Percentiles rank a stretch among this genome's conserved stretches.
Conservation (phyloP, 2,329 filamentous ascomycete species). For the Phialophora tarda region DNA sequence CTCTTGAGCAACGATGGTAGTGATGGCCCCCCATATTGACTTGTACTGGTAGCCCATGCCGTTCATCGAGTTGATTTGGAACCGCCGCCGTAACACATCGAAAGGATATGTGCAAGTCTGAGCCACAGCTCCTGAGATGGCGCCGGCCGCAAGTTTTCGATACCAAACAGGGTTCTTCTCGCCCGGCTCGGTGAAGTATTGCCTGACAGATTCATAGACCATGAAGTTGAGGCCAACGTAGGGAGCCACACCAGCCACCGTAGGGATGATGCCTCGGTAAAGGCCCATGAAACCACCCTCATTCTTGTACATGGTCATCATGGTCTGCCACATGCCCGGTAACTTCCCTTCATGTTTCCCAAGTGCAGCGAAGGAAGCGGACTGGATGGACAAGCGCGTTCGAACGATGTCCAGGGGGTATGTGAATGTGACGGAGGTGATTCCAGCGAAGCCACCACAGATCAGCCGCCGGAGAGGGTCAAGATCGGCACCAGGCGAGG, state of each 20-base stretch:
- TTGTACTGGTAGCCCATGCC: slow-evolving; percentile 98
- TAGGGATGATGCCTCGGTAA: slow-evolving; percentile 94
- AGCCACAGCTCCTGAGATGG: slow-evolving; percentile 92
- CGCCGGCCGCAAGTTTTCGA: slow-evolving; percentile 86
- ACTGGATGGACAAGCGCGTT: slow-evolving; percentile 93
- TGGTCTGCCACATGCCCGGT: slow-evolving; percentile 89
- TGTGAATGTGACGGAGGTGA: slow-evolving; percentile 92
- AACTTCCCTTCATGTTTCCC: slow-evolving; percentile 68
- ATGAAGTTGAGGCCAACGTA: slow-evolving; percentile 99
- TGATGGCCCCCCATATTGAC: slow-evolving; percentile 80
- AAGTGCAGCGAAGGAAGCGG: slow-evolving; percentile 87
- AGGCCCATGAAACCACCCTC: slow-evolving; percentile 85
- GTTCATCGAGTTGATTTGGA: slow-evolving; percentile 99
- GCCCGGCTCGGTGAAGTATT: slow-evolving; percentile 83
- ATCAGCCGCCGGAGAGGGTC: slow-evolving; percentile 74
- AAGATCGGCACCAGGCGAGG: slow-evolving; percentile 74
- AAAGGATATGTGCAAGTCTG: slow-evolving; percentile 99
- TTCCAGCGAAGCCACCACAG: slow-evolving; percentile 90
- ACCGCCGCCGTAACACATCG: slow-evolving; percentile 88
- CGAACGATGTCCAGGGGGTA: slow-evolving; percentile 98
- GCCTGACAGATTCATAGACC: slow-evolving; percentile 89
- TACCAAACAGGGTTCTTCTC: slow-evolving; percentile 78
- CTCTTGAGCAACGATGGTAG: slow-evolving; percentile 80
- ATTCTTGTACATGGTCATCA: slow-evolving; percentile 82
- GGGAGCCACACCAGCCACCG: slow-evolving; percentile 91